Base-by-base conservation (phyloP, 2,329 filamentous ascomycete species). In the Thermoascus crustaceus region DNA sequence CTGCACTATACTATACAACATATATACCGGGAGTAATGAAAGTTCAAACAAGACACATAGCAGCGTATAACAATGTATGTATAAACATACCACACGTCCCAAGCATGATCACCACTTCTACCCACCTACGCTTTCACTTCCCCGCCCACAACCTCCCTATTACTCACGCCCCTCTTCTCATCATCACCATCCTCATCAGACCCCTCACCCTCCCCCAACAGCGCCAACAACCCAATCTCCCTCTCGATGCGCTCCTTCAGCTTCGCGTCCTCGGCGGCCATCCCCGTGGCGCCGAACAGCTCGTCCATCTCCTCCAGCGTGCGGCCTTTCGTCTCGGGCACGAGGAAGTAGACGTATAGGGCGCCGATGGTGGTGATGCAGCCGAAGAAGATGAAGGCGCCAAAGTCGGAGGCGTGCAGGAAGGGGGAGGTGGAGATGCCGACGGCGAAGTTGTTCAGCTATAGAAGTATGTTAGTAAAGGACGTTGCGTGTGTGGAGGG, bases 351-450 rank as follows among this genome's bases (percentile, higher is more conserved):
- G 1, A 55, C 52, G 25, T 50, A 57, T 2, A 55, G 1, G 1
- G 52, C 46, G 11, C 38, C 54, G n/a, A 57, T 33, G 2, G 41
- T 41, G 8, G 51, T 54, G 25, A 56, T 30, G n/a, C 41, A 44
- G n/a, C 80, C 80, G 37, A 85, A 86, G 14, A 85, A 63, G 38
- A 86, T 75, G 42, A 82, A 85, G 0, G 82, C 83, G 10, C 80
- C 80, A 40, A 81, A 84, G 0, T 69, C 73, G 30, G 83, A 81
- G 4, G 61, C 53, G 2, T 66, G 61, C 1, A 85, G 63, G 69
- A 85, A 78, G 30, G 79, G 73, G 0, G 81, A 80, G 0, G 80
- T 84, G 7, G 82, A 74, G 48, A 82, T 78, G 0, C 78, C 80
- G 16, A 85, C 76, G 35, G 82, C 68, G 41, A 68, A 72, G 42